phyloP scores from a whole-genome alignment of 371 early-diverging fungal genomes.

The Chytridium lagenaria region DNA sequence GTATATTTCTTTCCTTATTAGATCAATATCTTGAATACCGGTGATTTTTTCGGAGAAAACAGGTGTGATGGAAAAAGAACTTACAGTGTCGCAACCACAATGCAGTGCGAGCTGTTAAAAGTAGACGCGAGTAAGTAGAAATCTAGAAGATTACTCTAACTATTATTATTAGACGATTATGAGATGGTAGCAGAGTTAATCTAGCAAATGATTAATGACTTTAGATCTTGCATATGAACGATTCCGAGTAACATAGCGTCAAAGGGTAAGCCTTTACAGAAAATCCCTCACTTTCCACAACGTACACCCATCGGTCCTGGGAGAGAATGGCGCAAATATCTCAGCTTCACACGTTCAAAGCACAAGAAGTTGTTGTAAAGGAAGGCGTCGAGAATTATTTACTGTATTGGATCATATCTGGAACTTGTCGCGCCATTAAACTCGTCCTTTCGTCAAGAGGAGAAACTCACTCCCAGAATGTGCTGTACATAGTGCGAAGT shows the following conservation, averaged over 20 bases:
- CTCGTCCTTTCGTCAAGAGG: slow-evolving; percentile 42
- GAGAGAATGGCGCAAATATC: slow-evolving; percentile 19
- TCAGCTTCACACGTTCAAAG: slow-evolving; percentile 28
- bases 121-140: slow-evolving; percentile 21
- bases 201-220: background rate
- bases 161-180: background rate
- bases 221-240: slow-evolving; percentile 21
- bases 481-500: slow-evolving; percentile 15
- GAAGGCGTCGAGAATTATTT: slow-evolving; percentile 37
- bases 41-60: slow-evolving; percentile 36
- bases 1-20: background rate
- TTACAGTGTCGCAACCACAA: slow-evolving; percentile 22
- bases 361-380: slow-evolving; percentile 37
- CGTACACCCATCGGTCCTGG: slow-evolving; percentile 16
- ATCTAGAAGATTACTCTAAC: background rate
- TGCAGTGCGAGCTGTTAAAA: slow-evolving; percentile 26
- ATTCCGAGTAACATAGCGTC: slow-evolving; percentile 23
- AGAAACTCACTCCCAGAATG: slow-evolving; percentile 16
- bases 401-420: slow-evolving; percentile 39
- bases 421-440: slow-evolving; percentile 40
- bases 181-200: background rate
- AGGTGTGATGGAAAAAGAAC: slow-evolving; percentile 25
- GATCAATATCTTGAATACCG: slow-evolving; percentile 38
- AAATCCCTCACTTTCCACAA: slow-evolving; percentile 18
- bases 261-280: background rate